Evolutionary conservation across 1,284 basidiomycete genomes (phyloP), one percentile per base, ranked within the genome.

Genomic region (Papiliotrema terrestris): DNA sequence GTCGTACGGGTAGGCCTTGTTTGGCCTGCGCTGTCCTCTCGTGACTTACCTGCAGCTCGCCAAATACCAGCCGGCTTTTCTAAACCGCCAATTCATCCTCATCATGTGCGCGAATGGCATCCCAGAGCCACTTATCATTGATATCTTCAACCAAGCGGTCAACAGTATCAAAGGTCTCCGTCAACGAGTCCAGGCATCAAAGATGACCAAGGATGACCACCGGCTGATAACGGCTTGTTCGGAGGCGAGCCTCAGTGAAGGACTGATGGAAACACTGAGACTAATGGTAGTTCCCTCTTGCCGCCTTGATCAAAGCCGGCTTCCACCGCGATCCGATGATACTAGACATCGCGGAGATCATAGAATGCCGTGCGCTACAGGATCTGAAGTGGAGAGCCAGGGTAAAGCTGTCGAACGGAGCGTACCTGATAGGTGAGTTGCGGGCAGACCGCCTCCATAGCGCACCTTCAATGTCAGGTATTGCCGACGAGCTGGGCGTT

Each of bases 61-160:
- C 2, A 69, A 71, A 29, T 75, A 73, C 53, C 72, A 74, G 49
- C 58, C 60, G 2, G 76, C 72, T 4, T 75, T 75, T 56, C 59
- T 78, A 14, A 78, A 77, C 52, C 61, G 76, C 14, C 75, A 78
- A 53, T 77, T 75, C 57, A 75, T 77, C 63, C 71, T 73, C 41
- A 71, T 78, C 53, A 72, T 77, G 67, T 67, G 60, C 3, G 68
- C 71, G 0, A 67, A 73, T 20, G 75, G 74, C 1, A 65, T 77
- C 0, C 68, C 72, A 0, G 59, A 68, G 26, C 25, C 57, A 3
- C 57, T 74, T 13, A 67, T 78, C 46, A 55, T 69, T 2, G 57
- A 67, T 14, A 57, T 73, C 19, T 76, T 78, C 53, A n/a, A 61
- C 9, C 51, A 63, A 2, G 66, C 69, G 17, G 64, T 76, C 3